These are phyloP conservation scores for Thraustotheca clavata DNA, from an alignment of 352 stramenopile species.

Conservation along the genomic window DNA sequence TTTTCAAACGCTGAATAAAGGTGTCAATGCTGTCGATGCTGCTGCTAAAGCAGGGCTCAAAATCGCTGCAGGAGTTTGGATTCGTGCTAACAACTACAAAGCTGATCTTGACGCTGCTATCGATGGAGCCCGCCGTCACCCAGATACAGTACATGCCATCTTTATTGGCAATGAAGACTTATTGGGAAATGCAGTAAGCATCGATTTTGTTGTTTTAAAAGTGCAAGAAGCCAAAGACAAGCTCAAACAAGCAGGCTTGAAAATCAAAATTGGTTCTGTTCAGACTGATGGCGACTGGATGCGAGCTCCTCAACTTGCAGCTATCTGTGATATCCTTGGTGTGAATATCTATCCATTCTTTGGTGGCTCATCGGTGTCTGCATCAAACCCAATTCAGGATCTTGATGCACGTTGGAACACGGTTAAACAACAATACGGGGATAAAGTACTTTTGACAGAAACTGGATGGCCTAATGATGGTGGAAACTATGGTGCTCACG, in stretches of 20 bases:
- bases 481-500: slow-evolving; percentile 13
- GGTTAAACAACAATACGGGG: slow-evolving; percentile 31
- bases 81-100: slow-evolving; percentile 26
- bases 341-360: slow-evolving; percentile 80
- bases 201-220: slow-evolving; percentile 23
- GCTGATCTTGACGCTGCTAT: slow-evolving; percentile 30
- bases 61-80: slow-evolving; percentile 50
- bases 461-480: slow-evolving; percentile 40
- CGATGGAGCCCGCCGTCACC: slow-evolving; percentile 22
- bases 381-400: slow-evolving; percentile 32
- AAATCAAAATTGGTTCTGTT: slow-evolving; percentile 34
- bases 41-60: slow-evolving; percentile 37
- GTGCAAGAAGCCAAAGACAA: slow-evolving; percentile 29
- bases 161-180: slow-evolving; percentile 43
- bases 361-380: slow-evolving; percentile 20
- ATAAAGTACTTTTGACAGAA: slow-evolving; percentile 35
- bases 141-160: slow-evolving; percentile 29
- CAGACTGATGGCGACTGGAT: slow-evolving; percentile 53
- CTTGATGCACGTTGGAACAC: slow-evolving; percentile 41
- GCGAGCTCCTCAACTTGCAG: slow-evolving; percentile 25
- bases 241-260: slow-evolving; percentile 21
- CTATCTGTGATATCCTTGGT: slow-evolving; percentile 26
- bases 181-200: slow-evolving; percentile 22
- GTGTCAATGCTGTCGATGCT: slow-evolving; percentile 37
- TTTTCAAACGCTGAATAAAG: slow-evolving; percentile 55